Evolutionary conservation across 2,329 filamentous ascomycete genomes (phyloP), one percentile per base, ranked within the genome.

Genomic region (Phoma sp.): DNA sequence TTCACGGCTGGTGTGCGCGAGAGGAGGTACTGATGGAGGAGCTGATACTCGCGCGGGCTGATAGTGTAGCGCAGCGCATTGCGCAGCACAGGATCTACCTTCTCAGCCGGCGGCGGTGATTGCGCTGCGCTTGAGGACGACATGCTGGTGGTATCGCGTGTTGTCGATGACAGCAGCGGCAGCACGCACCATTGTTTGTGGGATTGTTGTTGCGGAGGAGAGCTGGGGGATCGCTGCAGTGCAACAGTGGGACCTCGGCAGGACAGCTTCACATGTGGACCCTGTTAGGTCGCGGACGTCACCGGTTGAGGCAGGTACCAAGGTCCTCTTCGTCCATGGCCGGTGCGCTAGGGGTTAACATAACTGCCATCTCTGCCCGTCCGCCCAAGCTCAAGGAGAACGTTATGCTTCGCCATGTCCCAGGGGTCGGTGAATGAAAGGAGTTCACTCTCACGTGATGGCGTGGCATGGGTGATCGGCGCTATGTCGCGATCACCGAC

Each of bases 31-130:
- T 89, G 88, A 75, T 96, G 91, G 14, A 97, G 83, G 1, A 88
- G 79, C 62, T 90, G 88, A 75, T 97, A 97, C 74, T 97, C 93
- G 73, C 88, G 86, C 37, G 91, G 87, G 70, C 93, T 91, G 47
- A 87, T 75, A 53, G 90, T 95, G 76, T 96, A 93, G 62, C 92
- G 88, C 55, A 97, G 82, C 38, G 91, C 88, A 74, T 95, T 96
- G 75, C 90, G 90, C 52, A 96, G 82, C 59, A 96, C 82, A 4
- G 90, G 89, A 62, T 93, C 89, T 55, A 82, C 66, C 53, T 67
- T 67, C 47, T 61, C 63, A 18, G 66, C 52, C 32, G 70, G 61
- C 27, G 69, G 61, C 30, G 71, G 64, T 37, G 62, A 63, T 44
- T 66, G 58, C 39, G 69, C 57, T 56, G 65, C 61, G 29, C 58